phyloP scores from a whole-genome alignment of 169 alveolate species.

The Cystoisospora suis region DNA sequence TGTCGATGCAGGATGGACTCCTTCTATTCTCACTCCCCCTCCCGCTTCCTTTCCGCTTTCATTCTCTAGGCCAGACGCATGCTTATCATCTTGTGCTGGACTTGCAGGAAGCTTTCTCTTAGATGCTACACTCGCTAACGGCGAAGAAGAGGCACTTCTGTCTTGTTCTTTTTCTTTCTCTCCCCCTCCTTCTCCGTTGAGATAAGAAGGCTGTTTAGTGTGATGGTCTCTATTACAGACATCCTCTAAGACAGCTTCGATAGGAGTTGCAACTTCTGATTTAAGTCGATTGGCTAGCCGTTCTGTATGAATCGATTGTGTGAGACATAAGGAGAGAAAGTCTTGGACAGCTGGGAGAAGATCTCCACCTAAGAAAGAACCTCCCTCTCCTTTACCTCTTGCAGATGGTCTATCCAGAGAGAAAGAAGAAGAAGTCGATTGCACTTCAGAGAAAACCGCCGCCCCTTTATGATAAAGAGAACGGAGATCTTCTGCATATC shows the following conservation, averaged over 20 bases:
- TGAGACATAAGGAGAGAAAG: not conserved
- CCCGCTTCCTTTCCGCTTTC: no score
- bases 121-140: no score
- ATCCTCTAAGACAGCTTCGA: constrained; percentile 44
- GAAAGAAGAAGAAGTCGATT: not conserved
- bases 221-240: no score
- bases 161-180: no score
- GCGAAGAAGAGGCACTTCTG: no score
- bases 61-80: no score
- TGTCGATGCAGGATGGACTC: no score
- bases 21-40: no score
- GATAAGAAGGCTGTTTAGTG: no score
- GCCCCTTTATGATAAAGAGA: not conserved
- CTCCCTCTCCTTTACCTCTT: not conserved
- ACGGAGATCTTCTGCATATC: constrained; percentile 6
- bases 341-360: not conserved
- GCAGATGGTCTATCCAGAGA: not conserved
- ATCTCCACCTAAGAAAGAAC: not conserved
- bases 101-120: no score
- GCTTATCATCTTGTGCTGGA: no score
- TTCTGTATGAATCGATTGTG: constrained; percentile 38
- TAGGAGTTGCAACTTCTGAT: constrained; percentile 42
- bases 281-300: constrained; percentile 39
- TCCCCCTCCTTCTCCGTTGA: no score
- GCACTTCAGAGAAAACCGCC: not conserved